phyloP scores from a whole-genome alignment of 2,329 filamentous ascomycete species.

The Graphilbum sp. region DNA sequence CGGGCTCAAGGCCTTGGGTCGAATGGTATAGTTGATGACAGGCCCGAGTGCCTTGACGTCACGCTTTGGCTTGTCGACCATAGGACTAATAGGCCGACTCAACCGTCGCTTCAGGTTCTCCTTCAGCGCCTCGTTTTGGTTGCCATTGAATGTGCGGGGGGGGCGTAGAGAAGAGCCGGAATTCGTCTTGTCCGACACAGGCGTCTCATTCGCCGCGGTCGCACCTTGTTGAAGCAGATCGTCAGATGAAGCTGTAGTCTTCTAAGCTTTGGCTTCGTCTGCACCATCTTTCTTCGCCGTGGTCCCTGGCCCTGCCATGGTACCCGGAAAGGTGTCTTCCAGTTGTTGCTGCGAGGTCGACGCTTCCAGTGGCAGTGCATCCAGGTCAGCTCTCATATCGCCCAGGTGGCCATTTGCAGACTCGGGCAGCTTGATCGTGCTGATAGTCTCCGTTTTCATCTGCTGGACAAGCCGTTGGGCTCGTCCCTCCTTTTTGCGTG shows the following conservation, averaged over 20 bases:
- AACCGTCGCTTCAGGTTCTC: not conserved
- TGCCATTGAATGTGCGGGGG: not conserved
- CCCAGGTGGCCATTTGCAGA: constrained; percentile 2
- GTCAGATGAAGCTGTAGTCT: not conserved
- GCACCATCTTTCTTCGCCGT: constrained; percentile 2
- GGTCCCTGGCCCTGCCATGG: not conserved
- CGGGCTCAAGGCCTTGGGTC: not conserved
- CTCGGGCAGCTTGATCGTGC: constrained; percentile 7
- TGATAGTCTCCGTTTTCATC: constrained; percentile 25
- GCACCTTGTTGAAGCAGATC: not conserved
- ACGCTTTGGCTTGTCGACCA: not conserved
- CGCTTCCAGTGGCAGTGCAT: not conserved
- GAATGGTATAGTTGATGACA: too few species aligned
- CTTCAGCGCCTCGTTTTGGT: not conserved
- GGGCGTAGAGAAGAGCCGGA: not conserved
- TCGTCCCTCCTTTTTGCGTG: constrained; percentile 37
- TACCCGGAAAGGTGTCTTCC: too few species aligned
- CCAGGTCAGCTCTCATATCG: not conserved
- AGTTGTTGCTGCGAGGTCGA: not conserved
- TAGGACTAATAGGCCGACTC: not conserved
- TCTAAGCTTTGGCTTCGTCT: not conserved
- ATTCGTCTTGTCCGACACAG: not conserved
- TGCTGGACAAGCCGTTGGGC: constrained; percentile 35
- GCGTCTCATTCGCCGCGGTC: too few species aligned
- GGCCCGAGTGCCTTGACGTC: not conserved